phyloP scores from a whole-genome alignment of 345 rosid species.

The Clarkia xantiana region DNA sequence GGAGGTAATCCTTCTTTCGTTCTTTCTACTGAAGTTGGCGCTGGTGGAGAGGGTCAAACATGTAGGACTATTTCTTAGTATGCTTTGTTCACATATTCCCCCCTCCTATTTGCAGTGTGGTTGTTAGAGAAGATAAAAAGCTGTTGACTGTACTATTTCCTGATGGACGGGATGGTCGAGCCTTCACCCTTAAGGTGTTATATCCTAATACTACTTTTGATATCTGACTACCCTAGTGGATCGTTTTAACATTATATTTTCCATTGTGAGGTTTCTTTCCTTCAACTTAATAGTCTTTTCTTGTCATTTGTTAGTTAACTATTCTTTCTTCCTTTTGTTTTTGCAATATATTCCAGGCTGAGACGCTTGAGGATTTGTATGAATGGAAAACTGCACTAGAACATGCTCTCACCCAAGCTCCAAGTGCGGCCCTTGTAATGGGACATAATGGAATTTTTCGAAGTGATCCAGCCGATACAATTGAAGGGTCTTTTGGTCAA shows the following conservation, averaged over 20 bases:
- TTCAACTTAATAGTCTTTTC: neutral
- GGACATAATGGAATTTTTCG: slow-evolving; percentile 86
- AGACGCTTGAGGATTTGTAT: slow-evolving; percentile 79
- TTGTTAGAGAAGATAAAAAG: slow-evolving; percentile 93
- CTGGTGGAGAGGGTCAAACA: neutral
- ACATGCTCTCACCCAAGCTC: slow-evolving; percentile 86
- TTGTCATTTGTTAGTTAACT: neutral
- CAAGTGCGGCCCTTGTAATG: slow-evolving; percentile 93
- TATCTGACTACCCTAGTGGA: neutral
- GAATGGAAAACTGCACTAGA: slow-evolving; percentile 96
- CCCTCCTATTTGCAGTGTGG: slow-evolving; percentile 50
- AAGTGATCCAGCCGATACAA: slow-evolving; percentile 50
- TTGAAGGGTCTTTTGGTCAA: slow-evolving; percentile 78
- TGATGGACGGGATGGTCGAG: slow-evolving; percentile 27
- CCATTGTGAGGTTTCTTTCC: neutral
- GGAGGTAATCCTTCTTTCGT: slow-evolving; percentile 43
- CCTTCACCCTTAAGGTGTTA: slow-evolving; percentile 89
- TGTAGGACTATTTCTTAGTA: slow-evolving; percentile 8
- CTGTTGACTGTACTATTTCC: slow-evolving; percentile 90
- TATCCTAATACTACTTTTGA: slow-evolving; percentile 9
- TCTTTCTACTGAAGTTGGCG: slow-evolving; percentile 1
- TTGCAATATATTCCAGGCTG: slow-evolving; percentile 44
- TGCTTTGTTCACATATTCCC: slow-evolving; percentile 12
- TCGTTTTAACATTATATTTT: neutral
- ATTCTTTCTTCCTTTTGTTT: neutral